Conservation (phyloP, 2,329 filamentous ascomycete genomes). For the Penicillium palitans region DNA sequence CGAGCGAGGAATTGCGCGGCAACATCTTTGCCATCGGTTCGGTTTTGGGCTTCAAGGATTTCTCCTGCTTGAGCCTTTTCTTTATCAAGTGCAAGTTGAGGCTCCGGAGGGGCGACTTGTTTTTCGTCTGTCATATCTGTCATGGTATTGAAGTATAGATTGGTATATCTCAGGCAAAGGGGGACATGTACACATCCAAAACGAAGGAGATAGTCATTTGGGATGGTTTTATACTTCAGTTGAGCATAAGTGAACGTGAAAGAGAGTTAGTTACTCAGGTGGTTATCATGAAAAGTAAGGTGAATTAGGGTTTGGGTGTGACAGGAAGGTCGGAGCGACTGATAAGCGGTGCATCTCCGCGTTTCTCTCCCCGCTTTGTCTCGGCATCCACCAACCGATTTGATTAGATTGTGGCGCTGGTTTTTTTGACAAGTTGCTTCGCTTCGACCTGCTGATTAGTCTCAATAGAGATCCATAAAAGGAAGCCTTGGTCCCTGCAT, state of each 20-base stretch:
- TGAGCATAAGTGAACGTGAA: background rate
- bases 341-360: constrained; percentile 14
- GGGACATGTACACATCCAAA: background rate
- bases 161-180: background rate
- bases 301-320: constrained; percentile 8
- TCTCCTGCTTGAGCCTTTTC: constrained; percentile 14
- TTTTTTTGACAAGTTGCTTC: background rate
- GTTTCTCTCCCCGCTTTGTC: background rate
- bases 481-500: background rate
- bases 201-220: background rate
- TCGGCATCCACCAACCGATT: background rate
- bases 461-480: constrained; percentile 5
- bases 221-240: background rate
- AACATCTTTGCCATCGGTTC: constrained; percentile 24
- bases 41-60: constrained; percentile 5
- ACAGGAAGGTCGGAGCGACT: constrained; percentile 13
- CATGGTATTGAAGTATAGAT: background rate
- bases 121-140: constrained; percentile 3
- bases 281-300: background rate
- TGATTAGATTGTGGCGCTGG: background rate
- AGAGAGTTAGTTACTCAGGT: background rate
- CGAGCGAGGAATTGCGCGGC: constrained; percentile 32
- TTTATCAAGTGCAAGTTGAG: background rate
- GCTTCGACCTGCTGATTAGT: constrained; percentile 8
- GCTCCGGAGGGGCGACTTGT: background rate